A percentile compares a stretch with the other conserved stretches of the same genome.
These are phyloP conservation scores for Claviceps arundinis DNA, from an alignment of 2,329 filamentous ascomycete genomes.

Conservation along the genomic window DNA sequence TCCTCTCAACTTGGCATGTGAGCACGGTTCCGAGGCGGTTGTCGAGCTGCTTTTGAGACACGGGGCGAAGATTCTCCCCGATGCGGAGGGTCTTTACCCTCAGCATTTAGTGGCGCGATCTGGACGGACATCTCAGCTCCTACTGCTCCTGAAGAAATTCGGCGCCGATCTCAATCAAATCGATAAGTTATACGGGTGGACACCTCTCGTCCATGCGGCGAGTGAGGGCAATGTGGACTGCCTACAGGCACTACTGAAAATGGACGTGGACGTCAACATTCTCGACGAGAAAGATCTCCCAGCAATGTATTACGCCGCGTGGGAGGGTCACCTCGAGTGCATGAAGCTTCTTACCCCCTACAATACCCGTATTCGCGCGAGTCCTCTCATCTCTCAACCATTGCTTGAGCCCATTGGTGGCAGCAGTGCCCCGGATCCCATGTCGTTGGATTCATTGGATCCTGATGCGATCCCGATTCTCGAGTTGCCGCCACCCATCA, in stretches of 20 bases:
- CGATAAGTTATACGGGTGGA: slow-evolving; percentile 96
- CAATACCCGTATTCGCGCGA: slow-evolving; percentile 30
- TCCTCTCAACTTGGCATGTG: slow-evolving; percentile 86
- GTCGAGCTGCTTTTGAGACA: slow-evolving; percentile 74
- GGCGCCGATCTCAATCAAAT: slow-evolving; percentile 83
- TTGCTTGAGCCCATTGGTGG: slow-evolving; percentile 30
- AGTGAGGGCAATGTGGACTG: slow-evolving; percentile 91
- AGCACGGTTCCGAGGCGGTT: slow-evolving; percentile 76
- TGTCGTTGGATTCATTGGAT: slow-evolving; percentile 63
- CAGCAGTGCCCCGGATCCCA: slow-evolving; percentile 40
- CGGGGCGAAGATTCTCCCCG: slow-evolving; percentile 71
- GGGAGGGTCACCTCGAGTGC: slow-evolving; percentile 92
- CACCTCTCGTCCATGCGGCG: slow-evolving; percentile 86
- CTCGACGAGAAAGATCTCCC: slow-evolving; percentile 86
- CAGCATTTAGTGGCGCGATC: slow-evolving; percentile 91
- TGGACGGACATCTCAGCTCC: slow-evolving; percentile 64
- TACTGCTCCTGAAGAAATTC: slow-evolving; percentile 69
- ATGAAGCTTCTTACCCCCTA: slow-evolving; percentile 71
- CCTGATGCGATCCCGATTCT: slow-evolving; percentile 83
- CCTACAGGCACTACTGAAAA: slow-evolving; percentile 65
- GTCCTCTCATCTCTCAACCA: slow-evolving; percentile 30
- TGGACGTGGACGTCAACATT: slow-evolving; percentile 64
- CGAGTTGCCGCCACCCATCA: slow-evolving; percentile 87
- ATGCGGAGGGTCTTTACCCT: slow-evolving; percentile 93
- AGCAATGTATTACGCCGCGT: slow-evolving; percentile 96